These are phyloP conservation scores for Hypoxylon sp. DNA, from an alignment of 2,329 filamentous ascomycete species.

Conservation along the genomic window DNA sequence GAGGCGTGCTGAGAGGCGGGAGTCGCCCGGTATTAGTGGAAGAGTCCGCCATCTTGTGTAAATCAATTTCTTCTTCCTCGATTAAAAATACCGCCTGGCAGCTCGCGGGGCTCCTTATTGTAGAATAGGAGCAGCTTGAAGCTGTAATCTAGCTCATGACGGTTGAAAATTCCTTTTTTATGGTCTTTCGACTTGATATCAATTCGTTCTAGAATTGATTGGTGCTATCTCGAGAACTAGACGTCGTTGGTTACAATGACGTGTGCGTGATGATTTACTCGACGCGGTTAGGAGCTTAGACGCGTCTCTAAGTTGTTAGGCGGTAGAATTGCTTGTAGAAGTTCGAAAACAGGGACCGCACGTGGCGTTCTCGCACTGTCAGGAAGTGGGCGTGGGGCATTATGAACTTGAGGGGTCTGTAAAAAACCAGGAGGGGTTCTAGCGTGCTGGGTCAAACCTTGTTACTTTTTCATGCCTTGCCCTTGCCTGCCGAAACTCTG, in stretches of 20 bases:
- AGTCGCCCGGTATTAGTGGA: slow-evolving; percentile 40
- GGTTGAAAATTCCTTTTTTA: not conserved
- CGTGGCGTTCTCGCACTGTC: slow-evolving; percentile 38
- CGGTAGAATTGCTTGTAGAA: slow-evolving; percentile 17
- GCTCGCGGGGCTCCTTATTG: slow-evolving; percentile 1
- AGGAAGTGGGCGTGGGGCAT: slow-evolving; percentile 17
- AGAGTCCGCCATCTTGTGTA: slow-evolving; percentile 31
- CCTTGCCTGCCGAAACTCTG: slow-evolving; percentile 24
- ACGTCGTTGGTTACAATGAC: slow-evolving; percentile 23
- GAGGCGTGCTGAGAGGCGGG: slow-evolving; percentile 50
- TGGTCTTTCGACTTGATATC: not conserved
- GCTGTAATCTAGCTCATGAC: slow-evolving; percentile 19
- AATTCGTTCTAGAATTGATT: not conserved
- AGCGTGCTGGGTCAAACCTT: slow-evolving; percentile 25
- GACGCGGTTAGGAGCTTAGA: slow-evolving; percentile 34
- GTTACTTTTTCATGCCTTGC: slow-evolving; percentile 23
- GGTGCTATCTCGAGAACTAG: not conserved
- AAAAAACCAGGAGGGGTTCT: slow-evolving; percentile 11
- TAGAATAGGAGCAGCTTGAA: not conserved
- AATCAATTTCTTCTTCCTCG: not conserved
- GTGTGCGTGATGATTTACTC: slow-evolving; percentile 20
- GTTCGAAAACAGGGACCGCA: slow-evolving; percentile 28
- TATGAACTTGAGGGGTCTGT: slow-evolving; percentile 16
- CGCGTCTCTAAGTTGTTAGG: slow-evolving; percentile 29
- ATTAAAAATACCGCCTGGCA: slow-evolving; percentile 1